Base-by-base conservation (phyloP, 352 stramenopile species). In the Globisporangium emineosum region DNA sequence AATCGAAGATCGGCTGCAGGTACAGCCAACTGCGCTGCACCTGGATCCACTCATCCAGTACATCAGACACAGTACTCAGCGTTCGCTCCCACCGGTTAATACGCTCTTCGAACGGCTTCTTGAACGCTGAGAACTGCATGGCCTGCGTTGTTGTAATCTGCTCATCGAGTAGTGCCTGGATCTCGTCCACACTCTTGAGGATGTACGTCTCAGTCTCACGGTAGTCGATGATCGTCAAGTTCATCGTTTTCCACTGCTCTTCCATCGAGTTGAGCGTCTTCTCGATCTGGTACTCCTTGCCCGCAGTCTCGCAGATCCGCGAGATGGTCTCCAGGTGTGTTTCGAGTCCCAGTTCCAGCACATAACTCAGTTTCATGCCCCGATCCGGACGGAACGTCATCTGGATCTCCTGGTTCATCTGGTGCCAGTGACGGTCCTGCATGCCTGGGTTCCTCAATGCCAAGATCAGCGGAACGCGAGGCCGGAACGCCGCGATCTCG, bases 11-110 rank as follows among this genome's bases (percentile, higher is more conserved):
- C 10, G 94, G 94, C 68, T 98, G 93, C 8, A 98, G 74, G 57
- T 98, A 98, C n/a, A 98, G 65, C 94, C 94, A 98, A 70, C 88
- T 97, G 19, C 94, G 86, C 70, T 98, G 94, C 12, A 98, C 89
- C 55, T 90, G 87, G 25, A 98, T 89, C 94, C 94, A 98, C 65
- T 98, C 94, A 52, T 98, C 94, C 3, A 98, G 65, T 0, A 98
- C 90, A 32, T 98, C 94, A 0, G 87, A 97, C 9, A 98, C 88
- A 0, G 88, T 88, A 52, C 81, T 94, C 5, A 98, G 76, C 2
- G 86, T 95, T 15, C 73, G 76, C 57, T 97, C 89, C 94, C 94
- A 98, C 17, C 89, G 70, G 30, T 93, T 94, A 52, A 98, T 98
- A 1, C 89, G 76, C 52, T 98, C 91, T 65, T 97, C 92, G 52